A percentile compares a stretch with the other conserved stretches of the same genome.
These are phyloP conservation scores for Talaromyces albobiverticillius DNA, from an alignment of 2,329 filamentous ascomycete genomes.

Conservation along the genomic window DNA sequence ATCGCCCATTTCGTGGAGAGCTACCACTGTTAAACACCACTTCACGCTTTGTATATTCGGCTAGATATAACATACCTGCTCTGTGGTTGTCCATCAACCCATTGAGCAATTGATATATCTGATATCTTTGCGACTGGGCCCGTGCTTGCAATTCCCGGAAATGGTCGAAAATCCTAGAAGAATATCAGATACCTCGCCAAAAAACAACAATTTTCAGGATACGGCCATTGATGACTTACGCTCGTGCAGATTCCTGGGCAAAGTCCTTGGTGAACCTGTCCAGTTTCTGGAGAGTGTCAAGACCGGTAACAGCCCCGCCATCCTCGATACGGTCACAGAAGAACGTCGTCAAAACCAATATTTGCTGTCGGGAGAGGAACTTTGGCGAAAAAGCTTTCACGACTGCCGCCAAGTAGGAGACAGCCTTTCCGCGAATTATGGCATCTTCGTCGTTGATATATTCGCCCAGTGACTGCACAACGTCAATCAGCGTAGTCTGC, in stretches of 20 bases:
- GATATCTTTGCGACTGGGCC: constrained; percentile 63
- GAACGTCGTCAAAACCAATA: constrained; percentile 62
- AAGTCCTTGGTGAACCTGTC: constrained; percentile 60
- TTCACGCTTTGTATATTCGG: not conserved
- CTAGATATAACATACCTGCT: constrained; percentile 41
- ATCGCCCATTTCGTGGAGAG: constrained; percentile 56
- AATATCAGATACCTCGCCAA: constrained; percentile 18
- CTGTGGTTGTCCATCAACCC: constrained; percentile 61
- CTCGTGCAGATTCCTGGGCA: constrained; percentile 52
- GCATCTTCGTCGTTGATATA: constrained; percentile 67
- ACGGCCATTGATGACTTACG: constrained; percentile 39
- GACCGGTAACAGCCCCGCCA: constrained; percentile 58
- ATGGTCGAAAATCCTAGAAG: constrained; percentile 46
- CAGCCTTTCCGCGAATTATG: constrained; percentile 57
- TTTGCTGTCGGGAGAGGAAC: constrained; percentile 60
- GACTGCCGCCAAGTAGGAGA: constrained; percentile 43
- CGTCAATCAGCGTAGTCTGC: constrained; percentile 58
- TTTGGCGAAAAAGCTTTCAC: constrained; percentile 51
- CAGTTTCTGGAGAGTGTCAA: constrained; percentile 58
- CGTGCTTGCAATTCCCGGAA: constrained; percentile 59
- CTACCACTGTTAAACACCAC: constrained; percentile 26
- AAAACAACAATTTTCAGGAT: not conserved
- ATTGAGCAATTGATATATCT: constrained; percentile 61
- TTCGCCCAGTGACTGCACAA: constrained; percentile 63
- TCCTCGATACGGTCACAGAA: constrained; percentile 63